These are phyloP conservation scores for Kwoniella sp. DNA, from an alignment of 768 basidiomycete genomes.

Conservation along the genomic window DNA sequence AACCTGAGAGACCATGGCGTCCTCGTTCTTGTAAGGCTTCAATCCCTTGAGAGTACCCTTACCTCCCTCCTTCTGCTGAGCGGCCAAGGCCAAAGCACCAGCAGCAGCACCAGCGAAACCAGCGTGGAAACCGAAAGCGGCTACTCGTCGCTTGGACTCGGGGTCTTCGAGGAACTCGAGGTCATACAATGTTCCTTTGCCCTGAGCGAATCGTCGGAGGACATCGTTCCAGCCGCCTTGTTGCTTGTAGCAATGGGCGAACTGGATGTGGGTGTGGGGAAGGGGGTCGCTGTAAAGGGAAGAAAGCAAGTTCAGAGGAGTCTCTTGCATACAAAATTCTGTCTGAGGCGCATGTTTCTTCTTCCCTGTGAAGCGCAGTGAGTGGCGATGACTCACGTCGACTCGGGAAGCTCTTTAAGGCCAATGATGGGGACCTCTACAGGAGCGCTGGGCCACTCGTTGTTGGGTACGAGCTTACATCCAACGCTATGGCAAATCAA, in stretches of 20 bases:
- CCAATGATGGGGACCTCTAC: slow-evolving; percentile 78
- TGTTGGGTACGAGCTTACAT: slow-evolving; percentile 81
- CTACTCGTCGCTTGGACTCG: slow-evolving; percentile 76
- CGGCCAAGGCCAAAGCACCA: slow-evolving; percentile 72
- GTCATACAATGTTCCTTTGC: slow-evolving; percentile 83
- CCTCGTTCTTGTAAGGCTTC: slow-evolving; percentile 80
- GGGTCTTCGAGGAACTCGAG: slow-evolving; percentile 90
- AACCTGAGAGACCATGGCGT: slow-evolving; percentile 76
- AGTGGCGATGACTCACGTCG: slow-evolving; percentile 62
- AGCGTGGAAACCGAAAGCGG: slow-evolving; percentile 97
- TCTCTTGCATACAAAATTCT: no score
- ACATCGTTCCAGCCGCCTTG: slow-evolving; percentile 90
- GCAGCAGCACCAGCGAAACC: slow-evolving; percentile 96
- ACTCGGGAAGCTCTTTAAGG: slow-evolving; percentile 89
- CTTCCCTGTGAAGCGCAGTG: no score
- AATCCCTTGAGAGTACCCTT: slow-evolving; percentile 65
- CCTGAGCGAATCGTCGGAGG: slow-evolving; percentile 79
- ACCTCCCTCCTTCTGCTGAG: slow-evolving; percentile 63
- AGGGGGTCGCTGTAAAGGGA: slow-evolving; percentile 63
- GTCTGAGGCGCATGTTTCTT: no score
- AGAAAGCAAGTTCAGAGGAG: background rate
- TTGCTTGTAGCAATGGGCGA: slow-evolving; percentile 95
- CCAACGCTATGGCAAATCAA: slow-evolving; percentile 67
- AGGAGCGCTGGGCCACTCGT: slow-evolving; percentile 85
- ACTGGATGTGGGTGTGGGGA: slow-evolving; percentile 93